Evolutionary conservation across 345 rosid species (phyloP).

Genomic region (Corymbia maculata): DNA sequence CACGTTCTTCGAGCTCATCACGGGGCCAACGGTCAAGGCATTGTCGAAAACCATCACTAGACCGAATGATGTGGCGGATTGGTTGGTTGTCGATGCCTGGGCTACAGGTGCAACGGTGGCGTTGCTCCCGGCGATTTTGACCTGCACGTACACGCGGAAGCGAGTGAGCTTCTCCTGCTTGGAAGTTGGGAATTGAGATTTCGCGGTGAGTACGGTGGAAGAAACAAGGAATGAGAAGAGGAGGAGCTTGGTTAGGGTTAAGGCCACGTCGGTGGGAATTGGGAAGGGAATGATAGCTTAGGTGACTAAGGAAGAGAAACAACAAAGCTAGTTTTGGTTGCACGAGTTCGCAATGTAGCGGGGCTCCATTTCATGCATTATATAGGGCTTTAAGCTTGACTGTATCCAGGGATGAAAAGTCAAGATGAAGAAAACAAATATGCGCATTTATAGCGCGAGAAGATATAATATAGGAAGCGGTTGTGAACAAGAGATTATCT

Average conservation of each 20-base stretch:
- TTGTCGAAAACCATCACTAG: neutral
- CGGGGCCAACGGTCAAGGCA: neutral
- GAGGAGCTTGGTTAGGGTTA: neutral
- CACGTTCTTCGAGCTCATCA: neutral
- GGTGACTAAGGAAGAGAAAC: neutral
- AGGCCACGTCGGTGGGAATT: neutral
- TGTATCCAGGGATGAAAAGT: neutral
- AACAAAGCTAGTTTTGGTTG: neutral
- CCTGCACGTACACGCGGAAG: neutral
- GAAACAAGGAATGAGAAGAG: neutral
- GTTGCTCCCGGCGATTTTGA: neutral
- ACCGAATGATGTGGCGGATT: neutral
- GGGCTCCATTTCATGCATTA: neutral
- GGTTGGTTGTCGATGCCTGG: neutral
- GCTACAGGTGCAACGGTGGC: neutral
- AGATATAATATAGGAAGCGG: neutral
- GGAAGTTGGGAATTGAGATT: neutral
- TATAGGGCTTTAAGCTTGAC: neutral
- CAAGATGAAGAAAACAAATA: neutral
- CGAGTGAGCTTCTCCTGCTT: neutral
- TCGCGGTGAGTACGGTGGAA: neutral
- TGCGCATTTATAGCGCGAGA: neutral
- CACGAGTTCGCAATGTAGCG: neutral
- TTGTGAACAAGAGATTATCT: neutral
- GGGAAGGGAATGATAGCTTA: neutral